Evolutionary conservation across 345 rosid genomes (phyloP).

Genomic region (Eucalyptus microcorys): DNA sequence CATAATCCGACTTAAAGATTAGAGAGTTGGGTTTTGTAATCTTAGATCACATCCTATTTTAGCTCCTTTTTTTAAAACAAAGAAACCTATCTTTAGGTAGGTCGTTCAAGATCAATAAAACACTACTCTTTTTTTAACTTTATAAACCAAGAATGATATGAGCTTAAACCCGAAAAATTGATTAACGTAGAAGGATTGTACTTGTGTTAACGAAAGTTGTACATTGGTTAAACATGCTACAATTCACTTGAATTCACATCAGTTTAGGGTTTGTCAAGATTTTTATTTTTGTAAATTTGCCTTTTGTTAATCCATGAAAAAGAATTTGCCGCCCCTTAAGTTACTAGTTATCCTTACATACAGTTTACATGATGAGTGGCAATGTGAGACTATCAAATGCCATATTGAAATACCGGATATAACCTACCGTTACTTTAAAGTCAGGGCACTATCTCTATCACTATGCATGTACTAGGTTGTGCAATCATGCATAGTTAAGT

Average conservation of each 20-base stretch:
- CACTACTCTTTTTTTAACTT: neutral
- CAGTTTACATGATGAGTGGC: neutral
- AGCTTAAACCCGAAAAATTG: neutral
- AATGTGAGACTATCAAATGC: neutral
- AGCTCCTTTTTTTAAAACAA: neutral
- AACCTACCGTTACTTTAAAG: neutral
- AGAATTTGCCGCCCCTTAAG: neutral
- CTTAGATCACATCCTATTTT: neutral
- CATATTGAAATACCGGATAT: neutral
- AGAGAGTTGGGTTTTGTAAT: neutral
- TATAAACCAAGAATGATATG: neutral
- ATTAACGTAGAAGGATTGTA: neutral
- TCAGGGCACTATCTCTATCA: neutral
- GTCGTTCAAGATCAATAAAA: neutral
- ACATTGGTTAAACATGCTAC: neutral
- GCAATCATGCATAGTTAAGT: neutral
- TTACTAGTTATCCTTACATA: neutral
- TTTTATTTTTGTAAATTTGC: neutral
- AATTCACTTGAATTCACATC: neutral
- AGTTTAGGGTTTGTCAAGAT: neutral
- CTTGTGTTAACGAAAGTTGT: neutral
- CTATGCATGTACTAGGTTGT: neutral
- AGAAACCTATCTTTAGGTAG: neutral
- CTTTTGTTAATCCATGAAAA: neutral
- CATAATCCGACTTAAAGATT: neutral